These are phyloP conservation scores for Fennellomyces sp. DNA, from an alignment of 371 early-diverging fungal species.

Conservation along the genomic window DNA sequence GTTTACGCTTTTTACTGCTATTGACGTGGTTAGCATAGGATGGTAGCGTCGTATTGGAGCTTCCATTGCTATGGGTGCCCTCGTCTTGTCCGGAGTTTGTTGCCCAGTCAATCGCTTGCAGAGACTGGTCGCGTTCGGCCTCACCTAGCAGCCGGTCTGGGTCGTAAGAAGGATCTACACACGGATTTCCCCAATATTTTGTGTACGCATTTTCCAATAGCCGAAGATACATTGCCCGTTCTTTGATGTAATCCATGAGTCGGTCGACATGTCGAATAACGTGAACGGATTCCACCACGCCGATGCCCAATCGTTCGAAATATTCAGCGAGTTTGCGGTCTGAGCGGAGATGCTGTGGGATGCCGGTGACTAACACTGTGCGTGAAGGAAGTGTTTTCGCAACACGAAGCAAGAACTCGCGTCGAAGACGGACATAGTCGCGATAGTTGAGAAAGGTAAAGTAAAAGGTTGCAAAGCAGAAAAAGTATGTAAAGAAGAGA, in stretches of 20 bases:
- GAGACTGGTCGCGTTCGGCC: slow-evolving; percentile 23
- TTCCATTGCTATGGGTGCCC: not conserved
- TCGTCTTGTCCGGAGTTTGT: not conserved
- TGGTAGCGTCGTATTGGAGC: not conserved
- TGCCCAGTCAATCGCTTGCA: slow-evolving; percentile 3
- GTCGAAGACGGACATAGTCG: slow-evolving; percentile 58
- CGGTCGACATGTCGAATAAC: slow-evolving; percentile 60
- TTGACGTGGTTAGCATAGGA: not conserved
- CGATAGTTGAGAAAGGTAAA: slow-evolving; percentile 64
- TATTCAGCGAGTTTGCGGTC: slow-evolving; percentile 58
- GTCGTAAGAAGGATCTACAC: slow-evolving; percentile 38
- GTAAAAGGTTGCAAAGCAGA: slow-evolving; percentile 62
- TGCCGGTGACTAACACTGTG: slow-evolving; percentile 62
- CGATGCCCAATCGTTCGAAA: slow-evolving; percentile 60
- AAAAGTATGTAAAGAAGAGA: slow-evolving; percentile 64
- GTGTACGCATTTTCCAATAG: slow-evolving; percentile 46
- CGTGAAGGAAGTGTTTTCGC: slow-evolving; percentile 56
- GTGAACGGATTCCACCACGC: slow-evolving; percentile 63
- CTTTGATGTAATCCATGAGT: slow-evolving; percentile 44
- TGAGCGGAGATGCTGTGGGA: slow-evolving; percentile 56
- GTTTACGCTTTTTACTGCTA: slow-evolving; percentile 10
- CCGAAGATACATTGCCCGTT: slow-evolving; percentile 44
- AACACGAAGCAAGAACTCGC: slow-evolving; percentile 51
- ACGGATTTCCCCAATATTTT: slow-evolving; percentile 53
- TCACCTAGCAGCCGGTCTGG: slow-evolving; percentile 36